These are phyloP conservation scores for Scleroderma bovista DNA, from an alignment of 768 basidiomycete species.

Conservation along the genomic window DNA sequence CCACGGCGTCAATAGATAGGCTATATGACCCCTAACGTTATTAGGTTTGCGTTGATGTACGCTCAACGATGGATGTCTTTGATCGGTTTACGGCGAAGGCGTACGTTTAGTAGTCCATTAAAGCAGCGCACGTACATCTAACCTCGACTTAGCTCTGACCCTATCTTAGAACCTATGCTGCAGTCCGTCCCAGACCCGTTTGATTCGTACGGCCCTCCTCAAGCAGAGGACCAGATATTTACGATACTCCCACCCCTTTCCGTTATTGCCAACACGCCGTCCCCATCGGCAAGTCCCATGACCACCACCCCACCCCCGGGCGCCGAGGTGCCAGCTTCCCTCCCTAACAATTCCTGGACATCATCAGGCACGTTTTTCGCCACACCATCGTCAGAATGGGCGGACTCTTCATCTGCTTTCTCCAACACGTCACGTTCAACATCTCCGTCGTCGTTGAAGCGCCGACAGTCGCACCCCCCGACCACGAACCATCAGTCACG, in stretches of 20 bases:
- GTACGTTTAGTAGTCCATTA: conserved; percentile 39
- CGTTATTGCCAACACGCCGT: conserved; percentile 59
- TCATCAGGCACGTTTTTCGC: conserved; percentile 44
- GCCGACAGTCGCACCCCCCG: conserved; percentile 50
- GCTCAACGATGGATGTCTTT: conserved; percentile 89
- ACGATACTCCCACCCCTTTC: conserved; percentile 86
- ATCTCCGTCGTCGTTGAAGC: conserved; percentile 42
- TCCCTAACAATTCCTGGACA: conserved; percentile 44
- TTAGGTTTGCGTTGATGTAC: conserved; percentile 75
- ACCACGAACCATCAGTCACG: conserved; percentile 35
- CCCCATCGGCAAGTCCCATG: conserved; percentile 57
- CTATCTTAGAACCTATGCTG: conserved; percentile 85
- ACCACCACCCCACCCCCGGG: conserved; percentile 36
- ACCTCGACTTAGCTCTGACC: conserved; percentile 59
- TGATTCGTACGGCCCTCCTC: conserved; percentile 84
- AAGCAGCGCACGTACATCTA: conserved; percentile 9
- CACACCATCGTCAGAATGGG: conserved; percentile 54
- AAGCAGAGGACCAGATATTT: conserved; percentile 87
- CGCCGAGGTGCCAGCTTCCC: conserved; percentile 37
- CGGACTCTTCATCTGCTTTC: conserved; percentile 32
- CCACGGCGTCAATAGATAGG: neutral
- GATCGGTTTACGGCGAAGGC: conserved; percentile 83
- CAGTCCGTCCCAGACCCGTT: conserved; percentile 90
- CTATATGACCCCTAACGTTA: conserved; percentile 10
- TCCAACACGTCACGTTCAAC: conserved; percentile 44